Percentiles rank a stretch among this genome's conserved stretches.
Evolutionary conservation across 2,329 filamentous ascomycete species (phyloP).

Genomic region (Helminthosporium solani): DNA sequence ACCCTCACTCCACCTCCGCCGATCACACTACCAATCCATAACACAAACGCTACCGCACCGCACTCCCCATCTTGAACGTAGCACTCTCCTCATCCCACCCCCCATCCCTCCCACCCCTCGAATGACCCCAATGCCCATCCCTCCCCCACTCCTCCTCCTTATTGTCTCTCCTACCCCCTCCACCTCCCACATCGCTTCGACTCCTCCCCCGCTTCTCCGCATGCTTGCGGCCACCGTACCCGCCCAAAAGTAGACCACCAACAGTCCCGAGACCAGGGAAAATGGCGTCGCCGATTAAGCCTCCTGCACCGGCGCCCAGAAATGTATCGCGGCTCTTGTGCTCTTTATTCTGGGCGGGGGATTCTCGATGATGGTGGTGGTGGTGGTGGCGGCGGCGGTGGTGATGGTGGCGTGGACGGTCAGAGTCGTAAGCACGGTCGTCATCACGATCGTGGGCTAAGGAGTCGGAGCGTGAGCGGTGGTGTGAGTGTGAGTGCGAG

Average conservation of each 20-base stretch:
- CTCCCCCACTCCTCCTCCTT: conserved; percentile 16
- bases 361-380: neutral
- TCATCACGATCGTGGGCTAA: conserved; percentile 15
- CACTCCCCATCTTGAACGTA: conserved; percentile 56
- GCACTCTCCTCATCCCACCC: conserved; percentile 40
- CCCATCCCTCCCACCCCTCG: conserved; percentile 40
- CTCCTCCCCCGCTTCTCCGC: conserved; percentile 36
- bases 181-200: conserved; percentile 19
- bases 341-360: conserved; percentile 12
- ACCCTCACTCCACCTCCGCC: too few relatives aligned
- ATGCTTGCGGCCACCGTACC: conserved; percentile 46
- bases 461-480: conserved; percentile 9
- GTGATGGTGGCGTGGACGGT: neutral
- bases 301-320: conserved; percentile 48
- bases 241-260: conserved; percentile 44
- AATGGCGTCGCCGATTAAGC: conserved; percentile 47
- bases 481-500: conserved; percentile 9
- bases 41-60: conserved; percentile 58
- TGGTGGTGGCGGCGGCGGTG: neutral
- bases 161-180: conserved; percentile 28
- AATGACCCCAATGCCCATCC: conserved; percentile 33
- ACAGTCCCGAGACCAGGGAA: conserved; percentile 48
- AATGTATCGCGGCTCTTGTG: conserved; percentile 43
- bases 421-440: conserved; percentile 6
- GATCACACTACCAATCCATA: too few relatives aligned